phyloP scores from a whole-genome alignment of 164 flowering plant genomes.

The Sedum album region DNA sequence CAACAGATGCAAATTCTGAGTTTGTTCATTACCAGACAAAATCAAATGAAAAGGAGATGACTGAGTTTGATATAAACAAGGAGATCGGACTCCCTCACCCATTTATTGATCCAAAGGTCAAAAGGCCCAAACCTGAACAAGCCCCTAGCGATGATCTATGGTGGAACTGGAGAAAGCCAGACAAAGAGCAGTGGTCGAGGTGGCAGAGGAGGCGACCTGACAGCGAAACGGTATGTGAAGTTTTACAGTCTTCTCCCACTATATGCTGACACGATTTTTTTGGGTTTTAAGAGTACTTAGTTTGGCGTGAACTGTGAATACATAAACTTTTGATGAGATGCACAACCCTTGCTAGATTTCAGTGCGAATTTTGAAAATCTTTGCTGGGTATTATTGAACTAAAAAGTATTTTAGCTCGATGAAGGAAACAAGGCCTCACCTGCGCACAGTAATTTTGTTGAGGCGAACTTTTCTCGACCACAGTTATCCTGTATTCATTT shows the following conservation, averaged over 20 bases:
- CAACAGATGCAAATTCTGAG: conserved; percentile 43
- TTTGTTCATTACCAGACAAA: conserved; percentile 69
- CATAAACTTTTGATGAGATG: background rate
- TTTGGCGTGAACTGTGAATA: background rate
- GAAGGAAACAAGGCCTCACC: background rate
- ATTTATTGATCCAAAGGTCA: conserved; percentile 69
- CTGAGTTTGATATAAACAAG: conserved; percentile 66
- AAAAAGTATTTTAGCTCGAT: background rate
- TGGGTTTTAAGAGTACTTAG: background rate
- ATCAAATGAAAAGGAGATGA: conserved; percentile 39
- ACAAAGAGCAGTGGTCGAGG: conserved; percentile 81
- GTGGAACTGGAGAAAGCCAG: conserved; percentile 98
- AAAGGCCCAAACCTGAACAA: conserved; percentile 55
- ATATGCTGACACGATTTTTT: background rate
- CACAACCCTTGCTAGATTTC: background rate
- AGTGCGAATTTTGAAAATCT: background rate
- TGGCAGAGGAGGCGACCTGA: conserved; percentile 93
- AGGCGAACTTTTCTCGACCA: background rate
- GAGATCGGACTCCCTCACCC: conserved; percentile 79
- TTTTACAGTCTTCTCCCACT: background rate
- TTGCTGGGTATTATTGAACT: background rate
- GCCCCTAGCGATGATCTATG: conserved; percentile 77
- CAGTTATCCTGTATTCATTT: too few relatives aligned
- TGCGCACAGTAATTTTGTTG: background rate
- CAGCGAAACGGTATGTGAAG: conserved; percentile 71